Evolutionary conservation across 2,329 filamentous ascomycete genomes (phyloP), one percentile per base, ranked within the genome.

Genomic region (Scedosporium apiospermum): DNA sequence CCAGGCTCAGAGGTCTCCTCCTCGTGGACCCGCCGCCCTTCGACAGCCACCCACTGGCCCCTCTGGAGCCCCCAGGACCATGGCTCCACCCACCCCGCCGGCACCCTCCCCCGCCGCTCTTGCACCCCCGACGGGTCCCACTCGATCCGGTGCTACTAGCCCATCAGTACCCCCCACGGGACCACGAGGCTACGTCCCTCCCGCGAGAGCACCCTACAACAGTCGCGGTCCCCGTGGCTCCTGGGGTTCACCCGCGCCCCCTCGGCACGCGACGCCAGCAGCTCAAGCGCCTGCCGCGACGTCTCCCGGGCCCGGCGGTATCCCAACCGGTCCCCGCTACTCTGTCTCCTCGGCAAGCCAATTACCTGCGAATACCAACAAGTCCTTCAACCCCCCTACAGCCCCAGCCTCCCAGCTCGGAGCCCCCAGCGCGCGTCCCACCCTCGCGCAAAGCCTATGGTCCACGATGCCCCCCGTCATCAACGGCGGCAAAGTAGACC

Each of bases 301-400:
- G 1, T 69, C 74, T 1, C 73, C 74, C 60, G 74, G 74, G n/a
- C 67, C 74, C 41, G 72, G 73, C 18, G 66, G 67, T 44, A 80
- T 82, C 42, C 80, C 80, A 2, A 83, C 80, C 0, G 80, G 80
- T 2, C 80, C 80, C 9, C 74, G 80, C 65, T 67, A 71, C 66
- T 51, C 70, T 67, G 63, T 73, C 61, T 72, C 73, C 60, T 66
- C 68, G 67, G 57, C 62, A 44, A 42, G 42, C 7, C 61, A 58
- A 58, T 69, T 63, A 71, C 74, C 21, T 69, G 76, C 7, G 76
- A 77, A 3, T 74, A 79, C 69, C 63, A 73, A 68, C 65, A 82
- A 76, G 65, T 69, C 81, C 0, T 85, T 85, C 70, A 84, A 85
- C 66, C 82, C 82, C 2, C 82, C 82, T 3, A 84, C 82, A 1